Percentiles rank a stretch among this genome's conserved stretches.
Conservation (phyloP, 192 early-diverging fungal species). For the Coemansia sp. region DNA sequence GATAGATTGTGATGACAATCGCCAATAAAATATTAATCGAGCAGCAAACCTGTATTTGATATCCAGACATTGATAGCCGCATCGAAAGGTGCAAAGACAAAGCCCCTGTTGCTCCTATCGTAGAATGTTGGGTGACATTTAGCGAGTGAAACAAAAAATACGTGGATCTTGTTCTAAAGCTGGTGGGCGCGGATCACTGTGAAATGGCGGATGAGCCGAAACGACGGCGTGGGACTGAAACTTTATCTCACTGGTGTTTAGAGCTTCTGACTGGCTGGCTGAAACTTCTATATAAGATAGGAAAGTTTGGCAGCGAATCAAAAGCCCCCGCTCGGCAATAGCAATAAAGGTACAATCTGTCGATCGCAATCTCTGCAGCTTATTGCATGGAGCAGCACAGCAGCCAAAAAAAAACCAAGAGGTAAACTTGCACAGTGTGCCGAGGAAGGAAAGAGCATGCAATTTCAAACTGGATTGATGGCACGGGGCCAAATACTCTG, state of each 20-base stretch:
- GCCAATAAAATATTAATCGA: background rate
- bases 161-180: too few species aligned
- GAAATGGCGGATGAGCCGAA: too few species aligned
- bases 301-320: background rate
- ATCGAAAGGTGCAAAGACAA: background rate
- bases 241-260: too few species aligned
- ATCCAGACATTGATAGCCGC: background rate
- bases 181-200: too few species aligned
- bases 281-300: too few species aligned
- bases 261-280: too few species aligned
- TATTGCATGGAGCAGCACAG: background rate
- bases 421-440: background rate
- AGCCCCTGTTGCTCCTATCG: background rate
- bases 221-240: too few species aligned
- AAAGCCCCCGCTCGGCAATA: background rate
- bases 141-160: too few species aligned
- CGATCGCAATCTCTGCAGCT: background rate
- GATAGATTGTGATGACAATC: background rate
- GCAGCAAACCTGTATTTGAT: background rate
- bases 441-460: background rate
- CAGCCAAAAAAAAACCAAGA: background rate
- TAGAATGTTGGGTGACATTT: background rate
- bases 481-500: background rate
- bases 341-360: background rate
- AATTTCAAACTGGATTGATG: background rate